These are phyloP conservation scores for Hordeum marinum DNA, from an alignment of 176 grass and related monocot genomes.

Conservation along the genomic window DNA sequence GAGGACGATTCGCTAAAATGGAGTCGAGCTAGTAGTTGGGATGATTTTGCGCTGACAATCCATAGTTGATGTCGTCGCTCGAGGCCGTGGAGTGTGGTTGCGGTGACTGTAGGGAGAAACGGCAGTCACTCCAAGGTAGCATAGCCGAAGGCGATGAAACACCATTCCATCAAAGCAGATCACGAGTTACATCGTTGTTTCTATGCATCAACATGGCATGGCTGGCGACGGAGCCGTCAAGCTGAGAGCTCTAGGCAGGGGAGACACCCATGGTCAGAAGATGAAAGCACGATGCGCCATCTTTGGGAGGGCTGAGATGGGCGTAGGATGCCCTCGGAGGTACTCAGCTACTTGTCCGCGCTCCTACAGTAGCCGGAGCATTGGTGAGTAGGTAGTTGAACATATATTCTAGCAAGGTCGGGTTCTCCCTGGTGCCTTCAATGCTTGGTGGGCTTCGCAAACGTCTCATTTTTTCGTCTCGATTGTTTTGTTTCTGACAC, in stretches of 20 bases:
- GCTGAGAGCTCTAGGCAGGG: background rate
- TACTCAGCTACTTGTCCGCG: no score
- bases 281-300: background rate
- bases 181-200: background rate
- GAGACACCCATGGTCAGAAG: background rate
- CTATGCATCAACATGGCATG: background rate
- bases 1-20: no score
- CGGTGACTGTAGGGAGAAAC: no score
- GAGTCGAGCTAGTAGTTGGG: no score
- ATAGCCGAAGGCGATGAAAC: no score
- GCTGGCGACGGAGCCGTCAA: background rate
- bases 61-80: no score
- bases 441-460: background rate
- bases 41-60: no score
- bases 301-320: background rate
- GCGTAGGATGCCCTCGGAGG: background rate
- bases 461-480: background rate
- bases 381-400: background rate
- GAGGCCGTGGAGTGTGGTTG: no score
- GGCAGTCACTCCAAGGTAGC: no score
- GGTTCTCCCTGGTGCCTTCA: background rate
- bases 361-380: background rate
- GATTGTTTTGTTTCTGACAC: no score
- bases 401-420: background rate
- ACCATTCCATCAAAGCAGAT: no score